Percentiles rank a stretch among this genome's conserved stretches.
phyloP scores from a whole-genome alignment of 768 basidiomycete species.

The Naganishia antarctica region DNA sequence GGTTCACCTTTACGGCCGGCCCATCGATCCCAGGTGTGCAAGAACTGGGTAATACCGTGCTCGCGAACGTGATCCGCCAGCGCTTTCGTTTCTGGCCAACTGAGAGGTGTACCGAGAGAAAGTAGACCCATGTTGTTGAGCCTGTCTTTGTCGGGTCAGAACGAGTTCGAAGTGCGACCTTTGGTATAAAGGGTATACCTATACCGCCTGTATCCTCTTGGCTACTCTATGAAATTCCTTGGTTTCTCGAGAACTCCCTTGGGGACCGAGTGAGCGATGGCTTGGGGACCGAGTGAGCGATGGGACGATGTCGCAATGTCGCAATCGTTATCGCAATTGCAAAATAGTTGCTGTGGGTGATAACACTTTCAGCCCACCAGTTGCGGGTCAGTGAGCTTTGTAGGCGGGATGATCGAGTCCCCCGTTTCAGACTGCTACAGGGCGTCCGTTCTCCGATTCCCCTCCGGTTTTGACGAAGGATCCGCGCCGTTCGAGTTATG shows the following conservation, averaged over 20 bases:
- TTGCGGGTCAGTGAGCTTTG: not conserved
- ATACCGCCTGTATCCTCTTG: no score
- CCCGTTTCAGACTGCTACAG: conserved; percentile 16
- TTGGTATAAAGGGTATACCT: no score
- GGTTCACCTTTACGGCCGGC: conserved; percentile 76
- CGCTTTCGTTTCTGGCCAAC: conserved; percentile 83
- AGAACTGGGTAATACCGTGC: conserved; percentile 92
- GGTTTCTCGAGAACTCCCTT: not conserved
- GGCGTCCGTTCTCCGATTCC: not conserved
- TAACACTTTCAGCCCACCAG: no score
- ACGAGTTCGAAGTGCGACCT: no score
- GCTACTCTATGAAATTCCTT: no score
- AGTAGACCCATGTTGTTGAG: conserved; percentile 72
- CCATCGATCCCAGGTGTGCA: conserved; percentile 85
- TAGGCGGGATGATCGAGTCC: conserved; percentile 1
- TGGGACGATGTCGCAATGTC: no score
- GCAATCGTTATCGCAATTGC: not conserved
- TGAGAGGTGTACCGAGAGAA: conserved; percentile 83
- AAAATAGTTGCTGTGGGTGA: no score
- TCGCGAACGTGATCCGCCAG: conserved; percentile 81
- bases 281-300: no score
- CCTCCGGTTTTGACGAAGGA: not conserved
- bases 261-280: not conserved
- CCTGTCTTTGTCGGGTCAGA: no score
- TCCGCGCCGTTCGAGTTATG: no score